Base-by-base conservation (phyloP, 2,329 filamentous ascomycete species). In the Stemphylium vesicarium region DNA sequence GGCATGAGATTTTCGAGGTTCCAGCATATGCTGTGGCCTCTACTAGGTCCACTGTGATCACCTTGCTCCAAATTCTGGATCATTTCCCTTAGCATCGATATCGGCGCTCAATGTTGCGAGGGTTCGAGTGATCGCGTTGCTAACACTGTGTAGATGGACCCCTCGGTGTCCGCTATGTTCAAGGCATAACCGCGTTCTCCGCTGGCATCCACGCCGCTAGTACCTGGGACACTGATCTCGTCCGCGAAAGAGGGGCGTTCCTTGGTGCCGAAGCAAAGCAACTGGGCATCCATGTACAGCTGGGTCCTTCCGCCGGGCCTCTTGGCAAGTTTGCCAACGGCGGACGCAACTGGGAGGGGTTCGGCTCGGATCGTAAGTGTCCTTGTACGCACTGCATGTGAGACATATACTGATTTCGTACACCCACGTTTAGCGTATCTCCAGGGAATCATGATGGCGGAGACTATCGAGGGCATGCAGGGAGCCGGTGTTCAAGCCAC, bases 271-370 rank as follows among this genome's bases (percentile, higher is more conserved):
- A 81, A 56, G 73, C 75, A 45, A 79, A 75, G 48, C 71, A 57
- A 18, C 73, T 80, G 43, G 79, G 79, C 13, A 69, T 78, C 10
- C 71, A 81, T 57, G 68, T 80, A 8, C 63, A 75, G 4, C 72
- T 81, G 3, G 78, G 77, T 0, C 79, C 78, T 18, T 73, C 81
- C 48, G 64, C 77, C 29, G 79, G 79, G 2, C 76, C 68, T 37
- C 65, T 74, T 18, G 76, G 76, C 44, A 76, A 73, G 60, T 64
- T 71, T 37, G 65, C 74, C 0, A 66, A 66, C 8, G 79, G 77
- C 13, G 80, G 80, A 2, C 69, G 80, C 3, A 81, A 80, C 53
- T 81, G 77, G 78, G 78, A 81, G 62, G 80, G 80, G 0, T 83
- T 83, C 56, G 76, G 75, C 7, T 71, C 75, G 7, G 81, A 83